A percentile compares a stretch with the other conserved stretches of the same genome.
These are phyloP conservation scores for Volvariella volvacea DNA, from an alignment of 1,284 basidiomycete genomes.

Conservation along the genomic window DNA sequence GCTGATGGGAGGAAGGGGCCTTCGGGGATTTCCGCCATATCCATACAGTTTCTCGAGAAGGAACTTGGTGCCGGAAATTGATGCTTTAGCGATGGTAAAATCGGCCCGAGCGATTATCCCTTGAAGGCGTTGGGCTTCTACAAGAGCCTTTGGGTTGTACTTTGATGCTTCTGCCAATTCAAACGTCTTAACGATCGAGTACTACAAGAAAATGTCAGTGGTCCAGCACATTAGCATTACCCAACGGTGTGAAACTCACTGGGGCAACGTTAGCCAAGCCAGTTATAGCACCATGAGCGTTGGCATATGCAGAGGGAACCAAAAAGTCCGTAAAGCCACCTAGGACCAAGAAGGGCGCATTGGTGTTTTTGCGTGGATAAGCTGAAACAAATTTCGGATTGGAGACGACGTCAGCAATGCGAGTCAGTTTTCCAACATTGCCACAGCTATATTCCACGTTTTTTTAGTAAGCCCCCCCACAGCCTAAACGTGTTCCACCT, in stretches of 20 bases:
- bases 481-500: conserved; percentile 21
- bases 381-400: conserved; percentile 46
- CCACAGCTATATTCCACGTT: conserved; percentile 54
- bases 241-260: conserved; percentile 32
- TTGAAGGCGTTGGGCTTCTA: conserved; percentile 72
- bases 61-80: conserved; percentile 80
- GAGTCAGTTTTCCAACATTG: conserved; percentile 84
- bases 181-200: conserved; percentile 58
- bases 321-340: conserved; percentile 79
- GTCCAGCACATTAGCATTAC: conserved; percentile 4
- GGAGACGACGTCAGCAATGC: conserved; percentile 68
- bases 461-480: conserved; percentile 3
- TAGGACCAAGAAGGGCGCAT: conserved; percentile 68
- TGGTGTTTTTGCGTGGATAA: conserved; percentile 60
- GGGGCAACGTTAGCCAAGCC: conserved; percentile 78
- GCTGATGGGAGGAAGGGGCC: conserved; percentile 64
- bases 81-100: conserved; percentile 70
- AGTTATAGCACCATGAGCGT: conserved; percentile 77
- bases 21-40: conserved; percentile 71
- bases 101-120: conserved; percentile 77
- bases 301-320: conserved; percentile 60
- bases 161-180: conserved; percentile 50
- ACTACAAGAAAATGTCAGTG: conserved; percentile 28
- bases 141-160: conserved; percentile 48
- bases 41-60: conserved; percentile 69